These are phyloP conservation scores for Crucihimalaya himalaica DNA, from an alignment of 345 rosid species.

Conservation along the genomic window DNA sequence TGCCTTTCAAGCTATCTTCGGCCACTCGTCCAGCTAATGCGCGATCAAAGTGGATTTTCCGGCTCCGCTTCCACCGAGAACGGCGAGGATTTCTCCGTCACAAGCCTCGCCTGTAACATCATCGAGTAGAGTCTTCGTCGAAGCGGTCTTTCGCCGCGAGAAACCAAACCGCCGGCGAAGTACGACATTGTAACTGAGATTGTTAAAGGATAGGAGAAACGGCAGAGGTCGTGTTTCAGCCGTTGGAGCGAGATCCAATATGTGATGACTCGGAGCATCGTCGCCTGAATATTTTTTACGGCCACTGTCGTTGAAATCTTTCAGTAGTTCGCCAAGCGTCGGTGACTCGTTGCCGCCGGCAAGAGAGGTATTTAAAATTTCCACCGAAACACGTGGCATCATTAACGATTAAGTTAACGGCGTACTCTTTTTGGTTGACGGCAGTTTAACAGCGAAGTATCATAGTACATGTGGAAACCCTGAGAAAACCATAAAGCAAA, in stretches of 20 bases:
- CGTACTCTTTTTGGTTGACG: not conserved
- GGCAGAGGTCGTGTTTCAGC: slow-evolving; percentile 46
- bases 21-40: slow-evolving; percentile 81
- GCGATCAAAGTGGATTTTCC: slow-evolving; percentile 86
- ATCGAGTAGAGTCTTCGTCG: slow-evolving; percentile 67
- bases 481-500: not conserved
- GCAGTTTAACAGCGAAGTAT: not conserved
- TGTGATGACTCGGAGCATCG: slow-evolving; percentile 56
- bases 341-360: slow-evolving; percentile 36
- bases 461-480: not conserved
- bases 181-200: slow-evolving; percentile 65
- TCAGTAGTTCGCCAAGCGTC: slow-evolving; percentile 70
- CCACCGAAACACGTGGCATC: slow-evolving; percentile 38
- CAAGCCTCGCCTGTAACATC: slow-evolving; percentile 83
- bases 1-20: slow-evolving; percentile 61
- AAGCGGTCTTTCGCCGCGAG: slow-evolving; percentile 37
- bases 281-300: slow-evolving; percentile 52
- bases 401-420: slow-evolving; percentile 2
- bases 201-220: slow-evolving; percentile 71
- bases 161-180: slow-evolving; percentile 48
- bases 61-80: slow-evolving; percentile 88
- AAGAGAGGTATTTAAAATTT: not conserved
- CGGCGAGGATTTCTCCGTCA: slow-evolving; percentile 83
- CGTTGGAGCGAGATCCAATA: slow-evolving; percentile 42
- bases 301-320: slow-evolving; percentile 53